Percentiles rank a stretch among this genome's conserved stretches.
These are phyloP conservation scores for Metroxylon sagu DNA, from an alignment of 176 grass and related monocot species.

Conservation along the genomic window DNA sequence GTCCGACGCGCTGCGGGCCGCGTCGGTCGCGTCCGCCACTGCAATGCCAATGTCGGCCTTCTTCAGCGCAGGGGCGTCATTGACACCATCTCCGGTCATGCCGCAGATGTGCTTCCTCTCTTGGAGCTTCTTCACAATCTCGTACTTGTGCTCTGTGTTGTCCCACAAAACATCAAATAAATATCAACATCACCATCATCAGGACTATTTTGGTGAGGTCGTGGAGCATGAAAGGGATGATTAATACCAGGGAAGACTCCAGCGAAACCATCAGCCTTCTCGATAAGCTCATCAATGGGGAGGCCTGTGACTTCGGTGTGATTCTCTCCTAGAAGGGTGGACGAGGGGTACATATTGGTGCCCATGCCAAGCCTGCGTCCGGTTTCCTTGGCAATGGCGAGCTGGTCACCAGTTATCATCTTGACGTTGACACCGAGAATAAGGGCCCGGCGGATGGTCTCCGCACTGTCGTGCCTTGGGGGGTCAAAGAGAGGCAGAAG, in stretches of 20 bases:
- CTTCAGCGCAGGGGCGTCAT: conserved; percentile 90
- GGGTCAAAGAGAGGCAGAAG: conserved; percentile 85
- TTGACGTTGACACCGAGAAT: conserved; percentile 85
- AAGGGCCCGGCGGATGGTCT: conserved; percentile 85
- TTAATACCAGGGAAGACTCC: conserved; percentile 62
- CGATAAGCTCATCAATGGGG: conserved; percentile 82
- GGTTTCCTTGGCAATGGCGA: conserved; percentile 88
- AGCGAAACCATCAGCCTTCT: conserved; percentile 93
- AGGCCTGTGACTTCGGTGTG: conserved; percentile 34
- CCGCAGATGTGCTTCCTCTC: conserved; percentile 97
- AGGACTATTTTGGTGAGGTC: too few relatives aligned
- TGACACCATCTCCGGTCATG: conserved; percentile 96
- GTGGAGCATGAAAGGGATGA: too few relatives aligned
- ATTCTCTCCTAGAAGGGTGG: conserved; percentile 70
- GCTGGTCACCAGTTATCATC: conserved; percentile 98
- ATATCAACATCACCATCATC: too few relatives aligned
- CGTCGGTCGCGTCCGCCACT: conserved; percentile 82
- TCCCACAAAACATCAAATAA: too few relatives aligned
- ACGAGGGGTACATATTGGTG: conserved; percentile 92
- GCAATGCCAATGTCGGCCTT: conserved; percentile 98
- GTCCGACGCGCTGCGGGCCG: conserved; percentile 81
- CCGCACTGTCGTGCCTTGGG: conserved; percentile 82
- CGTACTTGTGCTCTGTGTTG: conserved; percentile 82
- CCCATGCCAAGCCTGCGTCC: conserved; percentile 82
- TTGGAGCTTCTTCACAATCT: conserved; percentile 94